phyloP scores from a whole-genome alignment of 768 basidiomycete species.

The Multifurca ochricompacta region DNA sequence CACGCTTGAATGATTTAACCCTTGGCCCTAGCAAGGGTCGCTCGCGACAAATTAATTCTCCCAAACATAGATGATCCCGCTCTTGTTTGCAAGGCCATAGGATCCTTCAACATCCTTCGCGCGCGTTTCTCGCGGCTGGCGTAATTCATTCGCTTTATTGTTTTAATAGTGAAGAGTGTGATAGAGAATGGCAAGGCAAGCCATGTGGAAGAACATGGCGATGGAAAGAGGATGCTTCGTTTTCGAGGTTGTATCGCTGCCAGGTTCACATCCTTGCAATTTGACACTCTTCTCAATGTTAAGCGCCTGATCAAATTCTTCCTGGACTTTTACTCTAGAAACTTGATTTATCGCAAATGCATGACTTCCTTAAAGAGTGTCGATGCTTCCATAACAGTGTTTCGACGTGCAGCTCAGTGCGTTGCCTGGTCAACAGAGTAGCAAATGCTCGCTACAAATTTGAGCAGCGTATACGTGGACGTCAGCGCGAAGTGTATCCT shows the following conservation, averaged over 20 bases:
- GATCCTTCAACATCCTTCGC: slow-evolving; percentile 1
- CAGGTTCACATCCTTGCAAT: background rate
- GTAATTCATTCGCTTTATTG: background rate
- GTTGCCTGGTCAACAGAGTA: background rate
- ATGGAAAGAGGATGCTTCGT: background rate
- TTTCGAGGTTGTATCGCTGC: background rate
- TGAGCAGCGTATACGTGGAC: background rate
- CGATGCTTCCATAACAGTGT: too few relatives aligned
- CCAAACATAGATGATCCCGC: background rate
- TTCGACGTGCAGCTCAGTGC: background rate
- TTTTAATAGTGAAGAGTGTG: background rate
- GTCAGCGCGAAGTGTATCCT: background rate
- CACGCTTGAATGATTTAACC: background rate
- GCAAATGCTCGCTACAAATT: background rate
- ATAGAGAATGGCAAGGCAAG: background rate
- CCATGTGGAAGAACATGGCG: background rate
- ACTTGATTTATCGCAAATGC: background rate
- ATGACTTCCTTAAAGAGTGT: background rate
- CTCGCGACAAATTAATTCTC: background rate
- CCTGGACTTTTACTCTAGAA: background rate
- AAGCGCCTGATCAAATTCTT: background rate
- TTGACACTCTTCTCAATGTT: too few relatives aligned
- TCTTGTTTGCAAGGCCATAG: background rate
- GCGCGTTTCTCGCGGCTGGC: background rate
- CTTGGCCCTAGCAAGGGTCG: background rate